Evolutionary conservation across 1,284 basidiomycete species (phyloP).

Genomic region (Rhodotorula sp.): DNA sequence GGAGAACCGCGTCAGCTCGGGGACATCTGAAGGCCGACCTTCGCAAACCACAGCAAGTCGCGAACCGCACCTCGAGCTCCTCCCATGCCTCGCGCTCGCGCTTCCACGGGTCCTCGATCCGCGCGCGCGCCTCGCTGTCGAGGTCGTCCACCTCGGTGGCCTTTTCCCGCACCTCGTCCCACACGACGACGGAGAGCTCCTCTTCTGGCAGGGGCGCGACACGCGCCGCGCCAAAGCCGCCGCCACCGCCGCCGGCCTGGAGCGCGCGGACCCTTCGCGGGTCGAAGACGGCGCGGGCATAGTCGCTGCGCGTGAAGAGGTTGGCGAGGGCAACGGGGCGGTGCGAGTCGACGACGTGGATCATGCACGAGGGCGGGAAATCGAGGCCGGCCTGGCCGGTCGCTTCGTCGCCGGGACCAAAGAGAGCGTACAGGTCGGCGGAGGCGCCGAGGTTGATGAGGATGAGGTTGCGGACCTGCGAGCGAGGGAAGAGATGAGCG

Average conservation of each 20-base stretch:
- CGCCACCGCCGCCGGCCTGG: slow-evolving; percentile 21
- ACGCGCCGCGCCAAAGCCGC: slow-evolving; percentile 39
- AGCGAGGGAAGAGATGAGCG: neutral
- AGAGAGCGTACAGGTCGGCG: slow-evolving; percentile 70
- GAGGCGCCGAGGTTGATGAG: slow-evolving; percentile 91
- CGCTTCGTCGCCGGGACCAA: slow-evolving; percentile 38
- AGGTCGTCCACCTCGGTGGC: slow-evolving; percentile 30
- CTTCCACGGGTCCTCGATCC: slow-evolving; percentile 42
- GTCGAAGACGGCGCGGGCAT: slow-evolving; percentile 49
- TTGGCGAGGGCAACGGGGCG: slow-evolving; percentile 88
- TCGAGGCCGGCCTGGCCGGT: slow-evolving; percentile 19
- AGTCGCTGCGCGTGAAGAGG: slow-evolving; percentile 61
- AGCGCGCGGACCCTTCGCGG: slow-evolving; percentile 44
- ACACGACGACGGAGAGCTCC: slow-evolving; percentile 66
- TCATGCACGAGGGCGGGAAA: slow-evolving; percentile 57
- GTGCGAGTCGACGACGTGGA: slow-evolving; percentile 93
- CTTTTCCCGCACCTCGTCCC: slow-evolving; percentile 79
- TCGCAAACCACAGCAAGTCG: neutral
- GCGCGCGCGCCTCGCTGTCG: slow-evolving; percentile 43
- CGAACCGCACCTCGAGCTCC: slow-evolving; percentile 66
- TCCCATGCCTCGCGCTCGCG: slow-evolving; percentile 75
- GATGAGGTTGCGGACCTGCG: slow-evolving; percentile 83
- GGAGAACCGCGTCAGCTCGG: too few species aligned
- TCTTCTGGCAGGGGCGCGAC: slow-evolving; percentile 44
- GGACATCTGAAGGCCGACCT: neutral